Evolutionary conservation across 352 stramenopile genomes (phyloP), one percentile per base, ranked within the genome.

Genomic region (Globisporangium irregulare): DNA sequence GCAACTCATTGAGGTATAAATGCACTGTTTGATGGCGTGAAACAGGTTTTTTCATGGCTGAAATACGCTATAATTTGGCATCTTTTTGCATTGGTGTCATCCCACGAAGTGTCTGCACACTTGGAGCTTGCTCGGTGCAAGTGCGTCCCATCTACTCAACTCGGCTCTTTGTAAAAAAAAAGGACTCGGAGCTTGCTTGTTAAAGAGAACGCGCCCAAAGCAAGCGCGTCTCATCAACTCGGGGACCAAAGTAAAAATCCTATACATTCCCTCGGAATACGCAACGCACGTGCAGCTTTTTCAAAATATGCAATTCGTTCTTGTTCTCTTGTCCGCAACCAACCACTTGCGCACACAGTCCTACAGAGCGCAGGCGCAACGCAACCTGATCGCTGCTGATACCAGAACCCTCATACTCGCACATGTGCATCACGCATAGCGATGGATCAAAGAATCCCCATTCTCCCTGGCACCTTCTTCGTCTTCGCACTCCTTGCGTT

Each of bases 231-330:
- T 43, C 12, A 43, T 43, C 36, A 43, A 43, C 36, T 43, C 36
- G 1, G 36, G 3, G 36, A 43, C 36, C 10, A 43, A 43, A 6
- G 1, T 27, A 55, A 25, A 58, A 53, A 38, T 18, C 61, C 29
- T 60, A 61, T 59, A 32, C 62, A 67, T 66, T 51, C 61, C 46
- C 22, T 59, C 48, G 48, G 20, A 59, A 50, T 36, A 59, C 61
- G 29, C 48, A 60, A 25, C 18, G 20, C 50, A 36, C 62, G 55
- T 50, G 24, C 62, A 25, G 53, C 51, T 68, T 29, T 51, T 55
- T 56, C 62, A 61, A 68, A 60, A 68, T 48, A 68, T 68, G 62
- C 62, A 62, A 68, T 68, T 68, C 50, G 32, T 46, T 32, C 57
- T 64, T 50, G 29, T 32, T 58, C 29, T 34, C 15, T 38, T 66